A percentile compares a stretch with the other conserved stretches of the same genome.
Conservation (phyloP, 306 rosid genomes). For the Cucurbita ficifolia region DNA sequence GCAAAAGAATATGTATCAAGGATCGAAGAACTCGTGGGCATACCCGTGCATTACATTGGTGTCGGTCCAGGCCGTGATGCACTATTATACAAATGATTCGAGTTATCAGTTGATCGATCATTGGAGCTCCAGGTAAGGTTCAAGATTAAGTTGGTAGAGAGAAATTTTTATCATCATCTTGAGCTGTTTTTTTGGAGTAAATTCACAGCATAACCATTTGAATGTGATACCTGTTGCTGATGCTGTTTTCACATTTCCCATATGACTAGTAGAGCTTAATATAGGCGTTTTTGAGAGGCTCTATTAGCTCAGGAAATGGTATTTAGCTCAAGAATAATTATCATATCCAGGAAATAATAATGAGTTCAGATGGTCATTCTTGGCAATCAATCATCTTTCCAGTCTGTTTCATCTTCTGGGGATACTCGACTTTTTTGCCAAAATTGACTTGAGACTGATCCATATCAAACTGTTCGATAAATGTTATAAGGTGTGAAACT, state of each 20-base stretch:
- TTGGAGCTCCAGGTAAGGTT: slow-evolving; percentile 7
- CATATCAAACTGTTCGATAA: no score
- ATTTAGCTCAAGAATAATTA: not conserved
- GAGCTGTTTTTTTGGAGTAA: not conserved
- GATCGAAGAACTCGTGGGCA: slow-evolving; percentile 76
- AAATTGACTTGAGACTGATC: not conserved
- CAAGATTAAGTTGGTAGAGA: slow-evolving; percentile 12
- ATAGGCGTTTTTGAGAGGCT: not conserved
- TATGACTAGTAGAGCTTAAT: not conserved
- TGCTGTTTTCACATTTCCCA: not conserved
- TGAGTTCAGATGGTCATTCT: not conserved
- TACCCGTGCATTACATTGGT: slow-evolving; percentile 85
- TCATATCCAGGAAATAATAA: not conserved
- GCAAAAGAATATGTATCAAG: slow-evolving; percentile 68
- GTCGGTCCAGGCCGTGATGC: slow-evolving; percentile 98
- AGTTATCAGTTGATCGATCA: not conserved
- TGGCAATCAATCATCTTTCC: not conserved
- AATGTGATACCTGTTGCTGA: not conserved
- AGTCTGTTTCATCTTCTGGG: not conserved
- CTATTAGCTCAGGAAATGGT: not conserved
- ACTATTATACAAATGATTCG: slow-evolving; percentile 48
- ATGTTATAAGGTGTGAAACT: no score
- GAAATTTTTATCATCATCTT: slow-evolving; percentile 1
- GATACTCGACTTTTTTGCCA: not conserved
- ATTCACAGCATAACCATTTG: not conserved